A percentile compares a stretch with the other conserved stretches of the same genome.
Conservation (phyloP, 768 basidiomycete species). For the Boletellus sp. region DNA sequence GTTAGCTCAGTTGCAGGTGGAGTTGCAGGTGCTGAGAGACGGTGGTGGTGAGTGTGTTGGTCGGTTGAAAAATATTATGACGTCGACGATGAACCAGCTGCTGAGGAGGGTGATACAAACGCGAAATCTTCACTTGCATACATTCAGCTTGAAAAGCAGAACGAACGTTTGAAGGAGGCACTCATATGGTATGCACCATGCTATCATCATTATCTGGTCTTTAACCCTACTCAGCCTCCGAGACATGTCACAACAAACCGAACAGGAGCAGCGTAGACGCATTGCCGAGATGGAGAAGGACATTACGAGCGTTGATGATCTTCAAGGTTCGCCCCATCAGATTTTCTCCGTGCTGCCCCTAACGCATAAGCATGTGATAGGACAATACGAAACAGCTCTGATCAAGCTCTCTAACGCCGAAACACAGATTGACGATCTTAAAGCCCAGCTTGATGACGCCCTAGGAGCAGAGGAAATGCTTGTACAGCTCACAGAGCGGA, state of each 20-base stretch:
- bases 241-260: constrained; percentile 84
- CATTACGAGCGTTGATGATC: constrained; percentile 67
- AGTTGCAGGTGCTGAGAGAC: constrained; percentile 74
- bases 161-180: constrained; percentile 93
- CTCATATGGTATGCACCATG: constrained; percentile 59
- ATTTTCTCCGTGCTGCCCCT: neutral
- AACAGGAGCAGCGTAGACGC: constrained; percentile 74
- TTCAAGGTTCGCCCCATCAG: constrained; percentile 56
- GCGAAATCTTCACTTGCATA: constrained; percentile 62
- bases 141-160: constrained; percentile 94
- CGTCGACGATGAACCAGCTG: constrained; percentile 14
- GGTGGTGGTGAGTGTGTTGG: constrained; percentile 33
- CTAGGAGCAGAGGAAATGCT: constrained; percentile 95
- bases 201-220: neutral
- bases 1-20: constrained; percentile 76
- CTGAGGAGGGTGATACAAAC: constrained; percentile 29
- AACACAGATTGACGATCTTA: constrained; percentile 88
- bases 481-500: constrained; percentile 91
- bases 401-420: constrained; percentile 87
- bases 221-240: constrained; percentile 53
- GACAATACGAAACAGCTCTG: constrained; percentile 73
- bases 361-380: constrained; percentile 35
- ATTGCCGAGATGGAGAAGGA: constrained; percentile 92
- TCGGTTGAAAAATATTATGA: neutral
- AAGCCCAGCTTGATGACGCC: constrained; percentile 91